phyloP scores from a whole-genome alignment of 2,329 filamentous ascomycete species.

The Aspergillus unguis region DNA sequence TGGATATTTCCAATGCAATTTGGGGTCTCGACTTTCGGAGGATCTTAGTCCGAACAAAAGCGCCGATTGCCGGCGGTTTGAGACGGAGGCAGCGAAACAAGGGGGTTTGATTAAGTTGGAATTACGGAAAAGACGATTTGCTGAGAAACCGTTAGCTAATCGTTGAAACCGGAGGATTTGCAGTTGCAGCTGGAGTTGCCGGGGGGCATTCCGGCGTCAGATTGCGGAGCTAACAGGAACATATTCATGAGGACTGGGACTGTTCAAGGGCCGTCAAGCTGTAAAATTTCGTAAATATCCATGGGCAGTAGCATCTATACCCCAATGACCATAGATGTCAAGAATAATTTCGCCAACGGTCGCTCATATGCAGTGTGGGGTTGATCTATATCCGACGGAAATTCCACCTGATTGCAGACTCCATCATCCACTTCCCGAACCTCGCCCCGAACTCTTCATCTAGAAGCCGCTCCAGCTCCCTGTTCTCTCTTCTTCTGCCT shows the following conservation, averaged over 20 bases:
- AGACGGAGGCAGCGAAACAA: not conserved
- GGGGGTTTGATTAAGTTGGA: not conserved
- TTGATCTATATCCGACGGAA: not conserved
- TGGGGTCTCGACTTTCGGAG: not conserved
- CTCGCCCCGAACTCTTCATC: constrained; percentile 16
- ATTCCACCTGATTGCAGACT: not conserved
- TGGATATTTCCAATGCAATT: not conserved
- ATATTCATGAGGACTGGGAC: too few species aligned
- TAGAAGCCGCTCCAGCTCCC: constrained; percentile 13
- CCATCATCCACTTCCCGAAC: constrained; percentile 19
- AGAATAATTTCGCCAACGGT: too few species aligned
- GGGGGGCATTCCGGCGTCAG: too few species aligned
- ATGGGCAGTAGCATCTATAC: too few species aligned
- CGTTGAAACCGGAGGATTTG: not conserved
- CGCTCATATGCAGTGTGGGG: too few species aligned
- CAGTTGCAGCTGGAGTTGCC: too few species aligned
- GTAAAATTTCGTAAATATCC: too few species aligned
- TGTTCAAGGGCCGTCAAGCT: too few species aligned
- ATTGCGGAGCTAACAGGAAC: too few species aligned
- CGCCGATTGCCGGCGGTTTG: constrained; percentile 12
- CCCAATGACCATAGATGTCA: too few species aligned
- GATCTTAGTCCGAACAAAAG: constrained; percentile 2
- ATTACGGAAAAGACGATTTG: not conserved
- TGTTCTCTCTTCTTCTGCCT: constrained; percentile 9
- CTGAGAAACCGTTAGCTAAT: not conserved